Evolutionary conservation across 495 filamentous ascomycete genomes (phyloP), one percentile per base, ranked within the genome.

Genomic region (Parmelia sp.): DNA sequence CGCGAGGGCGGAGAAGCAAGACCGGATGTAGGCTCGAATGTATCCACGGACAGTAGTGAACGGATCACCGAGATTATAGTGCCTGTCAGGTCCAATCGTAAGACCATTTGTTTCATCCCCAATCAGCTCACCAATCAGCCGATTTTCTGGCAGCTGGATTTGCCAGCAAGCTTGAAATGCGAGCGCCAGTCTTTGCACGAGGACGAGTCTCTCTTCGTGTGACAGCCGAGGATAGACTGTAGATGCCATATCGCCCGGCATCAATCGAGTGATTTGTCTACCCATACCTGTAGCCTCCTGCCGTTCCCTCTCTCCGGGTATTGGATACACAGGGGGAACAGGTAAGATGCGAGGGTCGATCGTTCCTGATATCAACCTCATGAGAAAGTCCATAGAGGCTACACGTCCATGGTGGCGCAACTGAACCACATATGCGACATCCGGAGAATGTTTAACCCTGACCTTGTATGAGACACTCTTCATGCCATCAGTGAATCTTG

Each of bases 1-100:
- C 29, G 66, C 60, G 37, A 71, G 67, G 35, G 29, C 45, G 49
- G 57, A 57, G 31, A 71, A 62, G 15, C 57, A 55, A 42, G 57
- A 65, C 21, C 33, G 25, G 67, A 71, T 69, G 45, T 67, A 63
- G 23, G 63, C 67, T 49, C 58, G 45, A 25, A 71, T 67, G 44
- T 65, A 56, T 35, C 19, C 33, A 35, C 53, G 53, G 25, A 56
- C 53, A 56, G 12, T 29, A 14, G 4, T 56, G 27, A 29, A 56
- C 14, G 53, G 53, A 56, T 21, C 53, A 35, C 53, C 53, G 12
- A 56, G 53, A 56, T 17, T 56, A 25, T n/a, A 56, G 53, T 56
- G 53, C 27, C 33, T 29, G 19, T 56, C 53, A 56, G 53, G 12
- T 56, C 27, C 53, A 56, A 56, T 35, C 33, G 27, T 35, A 56